Conservation (phyloP, 306 rosid species). For the Cicer yamashitae region DNA sequence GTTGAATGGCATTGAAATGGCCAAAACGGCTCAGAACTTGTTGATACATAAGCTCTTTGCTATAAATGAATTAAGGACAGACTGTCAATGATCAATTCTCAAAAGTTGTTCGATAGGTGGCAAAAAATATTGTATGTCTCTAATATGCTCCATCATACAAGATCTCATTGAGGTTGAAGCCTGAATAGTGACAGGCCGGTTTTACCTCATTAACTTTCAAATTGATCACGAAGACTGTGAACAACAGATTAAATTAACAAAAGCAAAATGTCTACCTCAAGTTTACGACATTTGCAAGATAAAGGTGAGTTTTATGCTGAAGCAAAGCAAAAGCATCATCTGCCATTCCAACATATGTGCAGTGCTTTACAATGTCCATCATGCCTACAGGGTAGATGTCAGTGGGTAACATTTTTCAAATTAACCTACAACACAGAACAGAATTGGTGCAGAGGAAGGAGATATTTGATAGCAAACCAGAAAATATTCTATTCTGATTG, state of each 20-base stretch:
- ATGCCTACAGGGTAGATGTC: slow-evolving; percentile 60
- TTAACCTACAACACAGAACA: slow-evolving; percentile 28
- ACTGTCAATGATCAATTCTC: slow-evolving; percentile 31
- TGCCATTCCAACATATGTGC: slow-evolving; percentile 94
- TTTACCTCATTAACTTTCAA: background rate
- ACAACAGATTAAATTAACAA: slow-evolving; percentile 32
- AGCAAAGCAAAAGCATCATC: slow-evolving; percentile 88
- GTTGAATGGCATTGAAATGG: slow-evolving; percentile 82
- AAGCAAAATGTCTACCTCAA: slow-evolving; percentile 67
- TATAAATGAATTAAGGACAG: slow-evolving; percentile 51
- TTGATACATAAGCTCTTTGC: slow-evolving; percentile 97
- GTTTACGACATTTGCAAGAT: slow-evolving; percentile 85
- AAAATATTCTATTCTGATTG: background rate
- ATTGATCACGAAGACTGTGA: background rate
- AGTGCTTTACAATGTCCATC: slow-evolving; percentile 78
- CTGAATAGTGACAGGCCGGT: background rate
- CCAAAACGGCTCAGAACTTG: slow-evolving; percentile 86
- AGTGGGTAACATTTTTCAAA: slow-evolving; percentile 34
- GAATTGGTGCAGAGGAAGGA: background rate
- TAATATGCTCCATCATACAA: slow-evolving; percentile 9
- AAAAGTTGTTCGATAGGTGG: background rate
- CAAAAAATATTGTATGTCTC: slow-evolving; percentile 13
- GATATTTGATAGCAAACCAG: background rate
- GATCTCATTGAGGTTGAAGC: background rate
- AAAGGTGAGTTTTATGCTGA: slow-evolving; percentile 90